Evolutionary conservation across 1,284 basidiomycete genomes (phyloP).

Genomic region (Erythrobasidium hasegawianum): DNA sequence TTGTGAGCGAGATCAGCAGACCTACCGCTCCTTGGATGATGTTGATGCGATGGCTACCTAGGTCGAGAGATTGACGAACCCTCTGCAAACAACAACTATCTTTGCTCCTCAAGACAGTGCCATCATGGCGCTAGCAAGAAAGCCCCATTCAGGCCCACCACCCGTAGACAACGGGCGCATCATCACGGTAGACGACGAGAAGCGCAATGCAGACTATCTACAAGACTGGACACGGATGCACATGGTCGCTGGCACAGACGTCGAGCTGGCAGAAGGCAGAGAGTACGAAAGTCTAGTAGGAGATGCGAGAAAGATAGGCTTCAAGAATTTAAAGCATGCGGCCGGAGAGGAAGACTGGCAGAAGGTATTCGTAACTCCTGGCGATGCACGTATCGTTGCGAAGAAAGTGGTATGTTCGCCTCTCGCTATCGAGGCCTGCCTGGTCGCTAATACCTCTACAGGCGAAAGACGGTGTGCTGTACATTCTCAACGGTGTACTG

Average conservation of each 20-base stretch:
- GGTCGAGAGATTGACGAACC: constrained; percentile 10
- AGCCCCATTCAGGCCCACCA: constrained; percentile 20
- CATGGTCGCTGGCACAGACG: constrained; percentile 17
- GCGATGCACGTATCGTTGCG: constrained; percentile 17
- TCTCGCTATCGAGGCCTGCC: neutral
- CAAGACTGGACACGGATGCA: constrained; percentile 24
- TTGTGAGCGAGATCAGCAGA: constrained; percentile 4
- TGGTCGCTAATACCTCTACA: no score
- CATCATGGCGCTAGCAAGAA: constrained; percentile 15
- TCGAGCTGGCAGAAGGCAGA: constrained; percentile 8
- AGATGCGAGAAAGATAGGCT: constrained; percentile 5
- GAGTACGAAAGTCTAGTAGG: constrained; percentile 15
- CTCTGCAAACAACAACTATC: constrained; percentile 13
- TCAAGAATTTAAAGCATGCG: neutral
- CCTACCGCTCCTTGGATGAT: neutral
- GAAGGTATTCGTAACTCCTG: constrained; percentile 18
- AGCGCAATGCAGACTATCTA: constrained; percentile 13
- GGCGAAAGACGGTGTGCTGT: constrained; percentile 19
- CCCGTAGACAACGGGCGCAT: no score
- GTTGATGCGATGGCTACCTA: neutral
- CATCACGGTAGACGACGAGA: constrained; percentile 18
- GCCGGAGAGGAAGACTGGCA: constrained; percentile 16
- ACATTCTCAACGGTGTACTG: constrained; percentile 24
- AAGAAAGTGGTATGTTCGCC: constrained; percentile 13
- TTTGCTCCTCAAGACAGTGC: constrained; percentile 22